Percentiles rank a stretch among this genome's conserved stretches.
These are phyloP conservation scores for Monosporascus sp. DNA, from an alignment of 2,329 filamentous ascomycete species.

Conservation along the genomic window DNA sequence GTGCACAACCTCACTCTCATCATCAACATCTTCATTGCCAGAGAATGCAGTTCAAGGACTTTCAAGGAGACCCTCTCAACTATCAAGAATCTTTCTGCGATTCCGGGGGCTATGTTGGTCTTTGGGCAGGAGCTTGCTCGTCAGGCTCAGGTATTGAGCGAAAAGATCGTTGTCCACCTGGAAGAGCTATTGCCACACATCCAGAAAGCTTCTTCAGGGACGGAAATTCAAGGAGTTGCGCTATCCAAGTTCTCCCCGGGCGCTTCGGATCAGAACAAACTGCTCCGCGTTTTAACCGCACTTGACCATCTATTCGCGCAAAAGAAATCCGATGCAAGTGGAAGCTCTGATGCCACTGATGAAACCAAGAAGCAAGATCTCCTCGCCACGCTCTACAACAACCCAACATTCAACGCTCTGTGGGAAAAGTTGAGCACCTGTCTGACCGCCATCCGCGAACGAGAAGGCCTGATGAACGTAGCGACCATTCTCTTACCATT, in stretches of 20 bases:
- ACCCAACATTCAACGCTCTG: slow-evolving; percentile 79
- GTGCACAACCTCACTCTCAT: slow-evolving; percentile 86
- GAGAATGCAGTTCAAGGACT: slow-evolving; percentile 94
- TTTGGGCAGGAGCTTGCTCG: slow-evolving; percentile 91
- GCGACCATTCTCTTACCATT: slow-evolving; percentile 91
- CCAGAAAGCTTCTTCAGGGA: slow-evolving; percentile 77
- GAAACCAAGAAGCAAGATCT: slow-evolving; percentile 72
- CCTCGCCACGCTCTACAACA: slow-evolving; percentile 82
- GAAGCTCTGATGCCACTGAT: slow-evolving; percentile 46
- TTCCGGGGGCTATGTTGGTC: slow-evolving; percentile 80
- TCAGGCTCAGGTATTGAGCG: slow-evolving; percentile 79
- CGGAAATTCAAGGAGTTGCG: slow-evolving; percentile 91
- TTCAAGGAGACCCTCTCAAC: slow-evolving; percentile 97
- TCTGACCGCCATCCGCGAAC: slow-evolving; percentile 78
- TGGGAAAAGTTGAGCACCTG: slow-evolving; percentile 92
- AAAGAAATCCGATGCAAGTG: slow-evolving; percentile 44
- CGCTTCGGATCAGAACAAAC: slow-evolving; percentile 93
- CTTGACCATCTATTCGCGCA: slow-evolving; percentile 93
- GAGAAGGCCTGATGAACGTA: slow-evolving; percentile 94
- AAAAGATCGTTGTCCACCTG: slow-evolving; percentile 78
- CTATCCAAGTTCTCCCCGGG: slow-evolving; percentile 93
- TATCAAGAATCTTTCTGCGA: slow-evolving; percentile 95
- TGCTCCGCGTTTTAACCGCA: slow-evolving; percentile 85
- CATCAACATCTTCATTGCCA: slow-evolving; percentile 93
- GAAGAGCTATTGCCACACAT: slow-evolving; percentile 83